Base-by-base conservation (phyloP, 352 stramenopile genomes). In the Albugo candida region DNA sequence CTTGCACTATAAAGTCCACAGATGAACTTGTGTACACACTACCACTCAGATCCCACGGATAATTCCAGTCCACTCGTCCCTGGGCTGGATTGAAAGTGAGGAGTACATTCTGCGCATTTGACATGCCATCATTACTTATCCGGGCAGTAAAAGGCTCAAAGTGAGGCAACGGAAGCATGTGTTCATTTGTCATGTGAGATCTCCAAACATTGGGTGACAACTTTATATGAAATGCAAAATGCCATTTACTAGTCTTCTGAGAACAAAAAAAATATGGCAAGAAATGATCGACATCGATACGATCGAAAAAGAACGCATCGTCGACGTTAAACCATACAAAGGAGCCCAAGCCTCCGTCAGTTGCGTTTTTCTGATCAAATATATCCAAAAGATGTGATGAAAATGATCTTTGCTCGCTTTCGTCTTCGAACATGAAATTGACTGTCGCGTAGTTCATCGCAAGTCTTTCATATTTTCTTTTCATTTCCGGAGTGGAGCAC, bases 21-120 rank as follows among this genome's bases (percentile, higher is more conserved):
- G 66, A 65, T 6, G 36, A 34, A 24, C 49, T 53, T 16, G 55
- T 54, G 53, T 93, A 93, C 13, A 92, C 53, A 2, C 69, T 81
- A n/a, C 74, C 76, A 42, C 72, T 89, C 18, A 93, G 60, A 59
- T 93, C 81, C 60, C 78, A 93, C 10, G 77, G 74, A 49, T 93
- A 93, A 37, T 75, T 67, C 74, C 74, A 93, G 43, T 93, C 81
- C 24, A 65, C 56, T 5, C 14, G 27, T 5, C 67, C 70, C n/a
- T 57, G 45, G 39, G 64, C 55, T 21, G 70, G 60, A 18, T 72
- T 53, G 56, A 81, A 80, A 46, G 55, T 56, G 31, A 66, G 52
- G 52, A 62, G 61, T 21, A 42, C 36, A 17, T 52, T 45, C 36
- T 56, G 24, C 1, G 38, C 38, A 18, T 4, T 18, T 19, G 12